Base-by-base conservation (phyloP, 1,284 basidiomycete species). In the Naganishia albida region DNA sequence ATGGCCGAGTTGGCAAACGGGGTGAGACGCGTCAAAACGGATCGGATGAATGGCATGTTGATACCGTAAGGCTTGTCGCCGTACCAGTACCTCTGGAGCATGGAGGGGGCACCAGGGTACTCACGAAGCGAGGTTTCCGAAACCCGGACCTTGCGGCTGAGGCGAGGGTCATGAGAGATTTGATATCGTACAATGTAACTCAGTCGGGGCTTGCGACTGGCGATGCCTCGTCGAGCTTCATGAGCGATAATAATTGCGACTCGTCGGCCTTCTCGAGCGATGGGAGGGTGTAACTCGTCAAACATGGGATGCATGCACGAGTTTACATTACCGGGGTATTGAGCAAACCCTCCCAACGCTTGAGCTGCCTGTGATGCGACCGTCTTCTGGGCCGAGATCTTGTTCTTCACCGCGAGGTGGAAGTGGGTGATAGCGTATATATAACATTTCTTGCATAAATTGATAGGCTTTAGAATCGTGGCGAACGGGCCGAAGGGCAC, bases 31-130 rank as follows among this genome's bases (percentile, higher is more conserved):
- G 51, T 53, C 16, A 46, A 20, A 23, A 46, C 23, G 15, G 44
- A 46, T n/a, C 44, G 44, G 44, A 23, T 20, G 44, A 34, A 53
- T 12, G 51, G 28, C 20, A 30, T 53, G 30, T 53, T 53, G 51
- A 53, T 20, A 12, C 16, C 12, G 51, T 53, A 34, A 39, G 51
- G 51, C 16, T 39, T 15, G 2, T 30, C 51, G 15, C 51, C 51
- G 30, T 53, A 49, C 51, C 51, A 53, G n/a, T 53, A 53, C 18
- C 8, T 38, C 15, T 53, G 20, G 30, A 53, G n/a, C 34, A 38
- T 12, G 13, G 6, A 3, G 12, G n/a, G 3, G 3, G 34, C 28
- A 39, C 34, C n/a, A 10, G 13, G 20, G 39, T 53, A 53, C 3
- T 15, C n/a, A 2, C 44, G 44, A 10, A 46, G 44, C 23, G 3